phyloP scores from a whole-genome alignment of 2,329 filamentous ascomycete species.

The Bipolaris bicolor region DNA sequence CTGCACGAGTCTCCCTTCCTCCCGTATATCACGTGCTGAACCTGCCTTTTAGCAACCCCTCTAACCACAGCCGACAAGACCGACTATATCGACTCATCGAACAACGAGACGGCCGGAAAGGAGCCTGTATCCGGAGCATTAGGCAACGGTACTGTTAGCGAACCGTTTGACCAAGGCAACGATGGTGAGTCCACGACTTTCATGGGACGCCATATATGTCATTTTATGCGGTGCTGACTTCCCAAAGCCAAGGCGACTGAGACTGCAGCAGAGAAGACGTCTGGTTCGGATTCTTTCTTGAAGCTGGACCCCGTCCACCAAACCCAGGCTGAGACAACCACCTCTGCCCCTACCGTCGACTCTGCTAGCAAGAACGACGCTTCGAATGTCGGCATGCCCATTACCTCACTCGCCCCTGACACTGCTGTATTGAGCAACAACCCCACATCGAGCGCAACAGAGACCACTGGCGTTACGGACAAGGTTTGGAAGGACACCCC shows the following conservation, averaged over 20 bases:
- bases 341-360: slow-evolving; percentile 17
- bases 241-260: slow-evolving; percentile 12
- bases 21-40: slow-evolving; percentile 11
- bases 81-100: slow-evolving; percentile 21
- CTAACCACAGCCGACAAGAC: slow-evolving; percentile 16
- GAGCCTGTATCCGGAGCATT: slow-evolving; percentile 77
- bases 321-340: slow-evolving; percentile 7
- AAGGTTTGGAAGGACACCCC: slow-evolving; percentile 37
- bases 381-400: slow-evolving; percentile 24
- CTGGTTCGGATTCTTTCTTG: slow-evolving; percentile 21
- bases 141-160: slow-evolving; percentile 69
- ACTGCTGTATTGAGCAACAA: slow-evolving; percentile 25
- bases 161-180: slow-evolving; percentile 83
- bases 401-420: slow-evolving; percentile 28
- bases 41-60: slow-evolving; percentile 19
- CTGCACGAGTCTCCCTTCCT: neutral
- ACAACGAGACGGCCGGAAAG: slow-evolving; percentile 49
- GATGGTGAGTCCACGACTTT: slow-evolving; percentile 7
- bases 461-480: slow-evolving; percentile 39
- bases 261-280: slow-evolving; percentile 7
- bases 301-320: slow-evolving; percentile 23
- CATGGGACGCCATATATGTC: neutral
- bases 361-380: slow-evolving; percentile 22
- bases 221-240: slow-evolving; percentile 2
- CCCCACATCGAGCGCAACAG: slow-evolving; percentile 31